Evolutionary conservation across 2,329 filamentous ascomycete species (phyloP).

Genomic region (Kalaharituber pfeilii): DNA sequence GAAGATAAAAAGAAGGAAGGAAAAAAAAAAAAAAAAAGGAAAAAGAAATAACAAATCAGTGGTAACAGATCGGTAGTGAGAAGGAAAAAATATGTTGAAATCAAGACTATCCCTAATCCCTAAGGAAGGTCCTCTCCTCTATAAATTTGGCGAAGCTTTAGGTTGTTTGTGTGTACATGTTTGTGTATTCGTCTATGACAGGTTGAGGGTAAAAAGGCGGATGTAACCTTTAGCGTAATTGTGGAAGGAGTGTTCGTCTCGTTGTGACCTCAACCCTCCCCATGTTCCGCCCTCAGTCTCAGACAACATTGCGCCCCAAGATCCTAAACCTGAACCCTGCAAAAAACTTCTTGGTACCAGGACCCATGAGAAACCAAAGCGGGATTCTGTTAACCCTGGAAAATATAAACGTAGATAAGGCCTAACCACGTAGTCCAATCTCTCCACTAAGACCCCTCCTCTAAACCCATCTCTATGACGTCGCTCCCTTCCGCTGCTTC

Average conservation of each 20-base stretch:
- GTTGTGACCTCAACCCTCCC: background rate
- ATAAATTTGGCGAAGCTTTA: no score
- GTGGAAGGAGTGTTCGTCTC: background rate
- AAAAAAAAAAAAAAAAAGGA: slow-evolving; percentile 1
- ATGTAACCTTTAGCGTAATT: no score
- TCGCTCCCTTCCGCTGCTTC: background rate
- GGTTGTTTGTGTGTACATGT: no score
- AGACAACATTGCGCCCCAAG: background rate
- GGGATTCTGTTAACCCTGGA: no score
- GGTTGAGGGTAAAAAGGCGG: no score
- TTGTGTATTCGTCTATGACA: no score
- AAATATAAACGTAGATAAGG: background rate
- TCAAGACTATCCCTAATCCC: background rate
- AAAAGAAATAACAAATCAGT: background rate
- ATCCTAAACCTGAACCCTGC: background rate
- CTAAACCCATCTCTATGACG: no score
- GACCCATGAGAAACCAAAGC: background rate
- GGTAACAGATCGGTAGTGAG: background rate
- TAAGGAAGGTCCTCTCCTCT: no score
- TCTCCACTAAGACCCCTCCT: background rate
- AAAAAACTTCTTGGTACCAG: background rate
- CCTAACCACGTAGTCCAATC: background rate
- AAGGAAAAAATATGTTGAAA: background rate
- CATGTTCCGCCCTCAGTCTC: background rate
- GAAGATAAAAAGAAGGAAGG: background rate